Conservation (phyloP, 768 basidiomycete species). For the Pisolithus albus region DNA sequence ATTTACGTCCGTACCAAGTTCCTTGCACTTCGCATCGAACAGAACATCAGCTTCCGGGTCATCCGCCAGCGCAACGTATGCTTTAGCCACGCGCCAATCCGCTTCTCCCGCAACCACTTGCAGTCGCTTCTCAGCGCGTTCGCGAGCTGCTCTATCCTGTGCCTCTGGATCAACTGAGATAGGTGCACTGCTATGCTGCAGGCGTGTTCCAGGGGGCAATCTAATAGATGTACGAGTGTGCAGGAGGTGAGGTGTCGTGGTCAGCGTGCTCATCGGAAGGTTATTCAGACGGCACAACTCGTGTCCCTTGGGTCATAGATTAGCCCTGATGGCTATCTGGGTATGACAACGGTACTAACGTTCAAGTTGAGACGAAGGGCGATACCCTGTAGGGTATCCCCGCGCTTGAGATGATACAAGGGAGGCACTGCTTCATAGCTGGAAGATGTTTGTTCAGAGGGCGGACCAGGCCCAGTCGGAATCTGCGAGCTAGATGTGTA, state of each 20-base stretch:
- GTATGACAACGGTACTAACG: conserved; percentile 27
- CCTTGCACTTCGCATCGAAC: conserved; percentile 21
- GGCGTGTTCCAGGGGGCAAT: conserved; percentile 39
- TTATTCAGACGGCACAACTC: conserved; percentile 60
- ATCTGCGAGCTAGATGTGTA: neutral
- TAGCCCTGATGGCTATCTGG: neutral
- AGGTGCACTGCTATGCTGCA: conserved; percentile 14
- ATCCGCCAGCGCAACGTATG: conserved; percentile 65
- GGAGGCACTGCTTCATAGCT: conserved; percentile 10
- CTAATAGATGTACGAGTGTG: conserved; percentile 57
- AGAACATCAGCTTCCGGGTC: conserved; percentile 17
- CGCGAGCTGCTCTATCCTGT: conserved; percentile 40
- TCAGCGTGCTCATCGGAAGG: conserved; percentile 56
- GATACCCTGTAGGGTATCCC: conserved; percentile 62
- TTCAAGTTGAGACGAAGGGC: conserved; percentile 54
- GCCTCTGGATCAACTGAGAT: conserved; percentile 28
- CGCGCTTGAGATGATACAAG: conserved; percentile 48
- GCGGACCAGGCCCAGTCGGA: neutral
- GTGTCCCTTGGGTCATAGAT: conserved; percentile 35
- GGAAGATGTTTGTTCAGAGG: neutral
- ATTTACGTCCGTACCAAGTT: conserved; percentile 8
- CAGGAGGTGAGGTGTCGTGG: conserved; percentile 65
- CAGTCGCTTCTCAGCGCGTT: conserved; percentile 53
- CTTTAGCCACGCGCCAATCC: conserved; percentile 59
- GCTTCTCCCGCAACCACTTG: conserved; percentile 63